These are phyloP conservation scores for Monilinia vaccinii-corymbosi DNA, from an alignment of 2,329 filamentous ascomycete genomes.

Conservation along the genomic window DNA sequence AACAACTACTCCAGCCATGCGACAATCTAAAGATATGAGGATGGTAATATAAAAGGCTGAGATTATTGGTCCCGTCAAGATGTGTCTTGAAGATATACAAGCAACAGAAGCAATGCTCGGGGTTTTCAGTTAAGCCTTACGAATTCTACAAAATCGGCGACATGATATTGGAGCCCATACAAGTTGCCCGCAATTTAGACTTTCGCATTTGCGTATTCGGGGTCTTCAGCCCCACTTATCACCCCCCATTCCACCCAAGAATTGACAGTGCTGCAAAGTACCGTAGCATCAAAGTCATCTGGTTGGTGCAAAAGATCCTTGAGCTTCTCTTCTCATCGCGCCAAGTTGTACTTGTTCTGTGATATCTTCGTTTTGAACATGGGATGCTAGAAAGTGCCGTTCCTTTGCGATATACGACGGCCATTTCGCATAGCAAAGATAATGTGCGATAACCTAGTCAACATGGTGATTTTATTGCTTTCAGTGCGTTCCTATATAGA, in stretches of 20 bases:
- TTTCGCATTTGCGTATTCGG: slow-evolving; percentile 1
- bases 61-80: background rate
- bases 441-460: background rate
- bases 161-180: too few species aligned
- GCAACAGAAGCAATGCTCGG: background rate
- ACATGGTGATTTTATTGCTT: background rate
- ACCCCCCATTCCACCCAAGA: background rate
- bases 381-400: background rate
- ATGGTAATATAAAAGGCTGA: too few species aligned
- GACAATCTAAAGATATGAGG: too few species aligned
- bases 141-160: background rate
- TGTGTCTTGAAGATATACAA: background rate
- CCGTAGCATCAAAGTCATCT: background rate
- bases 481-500: background rate
- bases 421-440: background rate
- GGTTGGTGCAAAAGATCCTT: background rate
- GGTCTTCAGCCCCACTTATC: background rate
- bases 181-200: background rate
- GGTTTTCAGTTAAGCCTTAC: background rate
- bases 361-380: background rate
- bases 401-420: background rate
- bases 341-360: background rate
- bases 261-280: background rate
- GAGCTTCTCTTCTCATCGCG: background rate
- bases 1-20: too few species aligned